These are phyloP conservation scores for Talaromyces sp. DNA, from an alignment of 2,329 filamentous ascomycete species.

Conservation along the genomic window DNA sequence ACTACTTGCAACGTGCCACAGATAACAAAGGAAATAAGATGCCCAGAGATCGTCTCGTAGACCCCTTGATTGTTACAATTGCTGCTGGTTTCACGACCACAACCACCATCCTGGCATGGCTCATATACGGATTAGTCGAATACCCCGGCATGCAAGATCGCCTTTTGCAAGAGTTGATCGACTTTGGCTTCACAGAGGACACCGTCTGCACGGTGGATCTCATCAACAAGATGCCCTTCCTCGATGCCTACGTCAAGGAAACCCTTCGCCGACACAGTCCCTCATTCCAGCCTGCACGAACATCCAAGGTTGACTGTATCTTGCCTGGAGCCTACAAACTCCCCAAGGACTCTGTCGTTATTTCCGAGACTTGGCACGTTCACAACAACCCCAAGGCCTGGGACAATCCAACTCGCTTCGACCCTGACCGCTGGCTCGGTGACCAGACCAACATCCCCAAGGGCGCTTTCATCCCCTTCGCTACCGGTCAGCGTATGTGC, in stretches of 20 bases:
- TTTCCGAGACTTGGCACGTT: constrained; percentile 48
- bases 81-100: constrained; percentile 62
- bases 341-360: constrained; percentile 52
- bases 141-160: constrained; percentile 57
- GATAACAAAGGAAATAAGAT: constrained; percentile 12
- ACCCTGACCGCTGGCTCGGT: constrained; percentile 60
- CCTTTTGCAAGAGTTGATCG: constrained; percentile 57
- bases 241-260: constrained; percentile 61
- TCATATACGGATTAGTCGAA: constrained; percentile 52
- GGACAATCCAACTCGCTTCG: constrained; percentile 57
- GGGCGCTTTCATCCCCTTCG: constrained; percentile 59
- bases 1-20: constrained; percentile 3
- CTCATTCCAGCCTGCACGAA: constrained; percentile 60
- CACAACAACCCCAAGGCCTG: constrained; percentile 55
- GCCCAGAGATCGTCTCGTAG: background rate
- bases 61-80: constrained; percentile 47
- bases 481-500: constrained; percentile 55
- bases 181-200: constrained; percentile 45
- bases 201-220: constrained; percentile 49
- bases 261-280: constrained; percentile 60
- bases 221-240: constrained; percentile 27
- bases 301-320: constrained; percentile 54
- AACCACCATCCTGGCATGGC: constrained; percentile 57
- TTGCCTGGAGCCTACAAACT: constrained; percentile 59
- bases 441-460: constrained; percentile 52